A percentile compares a stretch with the other conserved stretches of the same genome.
These are phyloP conservation scores for Mollisia scopiformis DNA, from an alignment of 2,329 filamentous ascomycete species.

Conservation along the genomic window DNA sequence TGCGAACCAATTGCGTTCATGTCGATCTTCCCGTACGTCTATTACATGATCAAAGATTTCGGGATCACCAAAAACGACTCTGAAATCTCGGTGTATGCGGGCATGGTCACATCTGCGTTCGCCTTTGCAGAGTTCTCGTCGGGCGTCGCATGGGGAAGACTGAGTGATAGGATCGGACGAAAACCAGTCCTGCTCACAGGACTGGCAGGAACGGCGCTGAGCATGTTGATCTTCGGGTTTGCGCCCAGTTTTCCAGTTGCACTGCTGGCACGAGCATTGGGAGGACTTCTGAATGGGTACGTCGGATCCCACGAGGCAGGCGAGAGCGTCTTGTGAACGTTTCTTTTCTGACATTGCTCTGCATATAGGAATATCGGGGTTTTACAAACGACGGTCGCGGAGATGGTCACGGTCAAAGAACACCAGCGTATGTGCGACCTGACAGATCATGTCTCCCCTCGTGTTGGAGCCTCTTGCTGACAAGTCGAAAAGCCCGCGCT, in stretches of 20 bases:
- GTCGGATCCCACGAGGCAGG: constrained; percentile 35
- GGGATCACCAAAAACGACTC: constrained; percentile 77
- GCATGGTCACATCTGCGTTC: constrained; percentile 95
- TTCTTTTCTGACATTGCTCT: constrained; percentile 19
- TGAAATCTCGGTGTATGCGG: constrained; percentile 88
- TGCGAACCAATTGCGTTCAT: constrained; percentile 99
- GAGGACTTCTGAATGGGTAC: constrained; percentile 90
- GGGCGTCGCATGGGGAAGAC: constrained; percentile 87
- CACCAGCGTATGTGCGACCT: constrained; percentile 75
- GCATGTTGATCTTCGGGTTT: constrained; percentile 92
- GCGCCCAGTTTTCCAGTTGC: constrained; percentile 80
- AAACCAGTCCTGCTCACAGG: constrained; percentile 91
- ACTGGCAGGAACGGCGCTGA: constrained; percentile 87
- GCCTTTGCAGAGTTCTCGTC: constrained; percentile 95
- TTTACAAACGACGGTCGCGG: constrained; percentile 91
- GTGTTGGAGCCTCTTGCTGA: constrained; percentile 38
- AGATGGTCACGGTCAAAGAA: constrained; percentile 89
- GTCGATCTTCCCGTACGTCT: constrained; percentile 98
- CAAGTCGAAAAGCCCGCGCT: constrained; percentile 67
- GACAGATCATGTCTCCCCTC: constrained; percentile 15
- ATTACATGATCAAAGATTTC: constrained; percentile 96
- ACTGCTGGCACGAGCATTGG: constrained; percentile 83
- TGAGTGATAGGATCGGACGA: constrained; percentile 89
- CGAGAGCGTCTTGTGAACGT: neutral
- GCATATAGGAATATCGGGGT: constrained; percentile 82